A percentile compares a stretch with the other conserved stretches of the same genome.
phyloP scores from a whole-genome alignment of 2,329 filamentous ascomycete species.

The Amphichorda felina region DNA sequence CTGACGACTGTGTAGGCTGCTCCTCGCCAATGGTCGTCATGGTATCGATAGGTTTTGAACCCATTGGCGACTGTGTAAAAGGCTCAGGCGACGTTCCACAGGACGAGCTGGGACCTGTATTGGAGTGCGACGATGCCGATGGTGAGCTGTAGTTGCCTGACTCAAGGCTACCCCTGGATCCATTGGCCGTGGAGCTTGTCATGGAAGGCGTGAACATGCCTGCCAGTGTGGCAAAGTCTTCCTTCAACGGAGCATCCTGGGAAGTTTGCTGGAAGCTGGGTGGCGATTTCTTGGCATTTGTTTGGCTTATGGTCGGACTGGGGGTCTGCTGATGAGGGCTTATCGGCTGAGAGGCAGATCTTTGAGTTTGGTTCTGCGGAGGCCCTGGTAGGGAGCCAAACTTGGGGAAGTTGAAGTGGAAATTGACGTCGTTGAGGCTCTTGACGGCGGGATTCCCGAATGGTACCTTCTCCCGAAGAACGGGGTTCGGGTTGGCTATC shows the following conservation, averaged over 20 bases:
- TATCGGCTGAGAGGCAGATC: slow-evolving; percentile 16
- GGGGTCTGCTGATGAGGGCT: slow-evolving; percentile 15
- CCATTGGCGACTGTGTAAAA: slow-evolving; percentile 50
- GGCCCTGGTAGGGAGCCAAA: slow-evolving; percentile 64
- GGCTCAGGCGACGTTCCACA: slow-evolving; percentile 73
- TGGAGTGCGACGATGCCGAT: slow-evolving; percentile 50
- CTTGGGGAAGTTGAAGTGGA: slow-evolving; percentile 92
- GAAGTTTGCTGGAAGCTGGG: slow-evolving; percentile 1
- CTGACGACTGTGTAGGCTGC: slow-evolving; percentile 28
- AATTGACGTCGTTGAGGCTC: slow-evolving; percentile 64
- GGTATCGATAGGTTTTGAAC: slow-evolving; percentile 51
- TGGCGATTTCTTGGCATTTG: slow-evolving; percentile 11
- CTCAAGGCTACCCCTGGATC: slow-evolving; percentile 38
- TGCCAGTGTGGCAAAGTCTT: slow-evolving; percentile 42
- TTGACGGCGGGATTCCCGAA: slow-evolving; percentile 37
- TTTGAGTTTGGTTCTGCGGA: slow-evolving; percentile 13
- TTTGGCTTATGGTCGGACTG: slow-evolving; percentile 9
- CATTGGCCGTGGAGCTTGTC: slow-evolving; percentile 30
- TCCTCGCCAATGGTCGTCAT: slow-evolving; percentile 57
- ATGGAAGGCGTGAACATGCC: slow-evolving; percentile 48
- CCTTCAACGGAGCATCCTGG: slow-evolving; percentile 22
- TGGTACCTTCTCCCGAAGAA: slow-evolving; percentile 25
- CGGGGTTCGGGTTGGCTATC: slow-evolving; percentile 22
- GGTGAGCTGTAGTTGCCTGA: slow-evolving; percentile 45
- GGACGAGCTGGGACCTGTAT: slow-evolving; percentile 47